Conservation (phyloP, 2,329 filamentous ascomycete genomes). For the Camillea tinctor region DNA sequence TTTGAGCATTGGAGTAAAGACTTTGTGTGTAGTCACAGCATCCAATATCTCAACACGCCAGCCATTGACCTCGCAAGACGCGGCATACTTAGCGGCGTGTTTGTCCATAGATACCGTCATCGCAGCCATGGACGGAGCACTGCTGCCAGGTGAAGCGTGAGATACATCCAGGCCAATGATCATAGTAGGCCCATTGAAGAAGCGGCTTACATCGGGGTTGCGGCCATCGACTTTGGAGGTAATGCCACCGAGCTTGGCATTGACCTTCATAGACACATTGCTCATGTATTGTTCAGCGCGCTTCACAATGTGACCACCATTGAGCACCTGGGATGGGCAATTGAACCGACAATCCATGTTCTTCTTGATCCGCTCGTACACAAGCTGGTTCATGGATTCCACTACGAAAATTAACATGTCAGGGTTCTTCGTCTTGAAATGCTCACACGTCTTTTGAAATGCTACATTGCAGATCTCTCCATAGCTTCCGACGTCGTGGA, state of each 20-base stretch:
- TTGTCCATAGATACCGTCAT: constrained; percentile 79
- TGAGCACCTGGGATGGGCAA: constrained; percentile 81
- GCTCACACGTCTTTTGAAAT: constrained; percentile 54
- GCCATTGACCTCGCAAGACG: constrained; percentile 79
- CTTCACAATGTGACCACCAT: constrained; percentile 65
- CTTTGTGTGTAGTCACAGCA: constrained; percentile 60
- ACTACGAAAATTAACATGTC: constrained; percentile 82
- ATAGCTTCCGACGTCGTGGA: constrained; percentile 40
- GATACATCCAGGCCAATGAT: constrained; percentile 91
- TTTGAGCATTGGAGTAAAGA: constrained; percentile 63
- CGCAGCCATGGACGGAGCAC: constrained; percentile 75
- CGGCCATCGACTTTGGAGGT: constrained; percentile 53
- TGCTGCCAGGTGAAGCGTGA: constrained; percentile 69
- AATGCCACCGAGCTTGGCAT: constrained; percentile 86
- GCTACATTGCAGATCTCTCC: constrained; percentile 55
- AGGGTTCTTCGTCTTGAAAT: constrained; percentile 55
- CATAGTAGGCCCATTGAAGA: constrained; percentile 63
- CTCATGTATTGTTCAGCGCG: constrained; percentile 81
- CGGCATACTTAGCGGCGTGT: constrained; percentile 72
- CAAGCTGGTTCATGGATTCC: constrained; percentile 64
- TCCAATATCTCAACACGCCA: constrained; percentile 77
- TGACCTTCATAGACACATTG: constrained; percentile 96
- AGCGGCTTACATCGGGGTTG: constrained; percentile 35
- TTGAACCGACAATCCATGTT: constrained; percentile 81
- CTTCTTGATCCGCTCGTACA: constrained; percentile 87